Conservation (phyloP, 2,329 filamentous ascomycete genomes). For the Alternaria solani region DNA sequence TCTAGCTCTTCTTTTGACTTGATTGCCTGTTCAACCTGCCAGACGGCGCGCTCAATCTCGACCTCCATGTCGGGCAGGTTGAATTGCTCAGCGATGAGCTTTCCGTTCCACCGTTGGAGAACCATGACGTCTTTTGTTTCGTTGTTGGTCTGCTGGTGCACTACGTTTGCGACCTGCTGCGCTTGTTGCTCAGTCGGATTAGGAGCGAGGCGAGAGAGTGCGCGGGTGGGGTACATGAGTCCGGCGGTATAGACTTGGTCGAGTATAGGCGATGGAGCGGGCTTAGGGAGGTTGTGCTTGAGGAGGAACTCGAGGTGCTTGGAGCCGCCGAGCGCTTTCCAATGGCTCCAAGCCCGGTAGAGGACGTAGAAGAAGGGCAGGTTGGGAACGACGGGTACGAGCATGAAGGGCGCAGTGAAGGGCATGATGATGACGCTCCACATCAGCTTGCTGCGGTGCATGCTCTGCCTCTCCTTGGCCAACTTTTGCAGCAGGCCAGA, state of each 20-base stretch:
- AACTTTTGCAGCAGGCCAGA: conserved; percentile 71
- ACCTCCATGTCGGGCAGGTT: conserved; percentile 61
- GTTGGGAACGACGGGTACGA: conserved; percentile 89
- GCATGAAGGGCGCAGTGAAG: conserved; percentile 79
- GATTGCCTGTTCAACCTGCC: conserved; percentile 58
- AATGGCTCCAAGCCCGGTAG: conserved; percentile 74
- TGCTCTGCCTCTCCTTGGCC: conserved; percentile 78
- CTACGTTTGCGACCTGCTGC: conserved; percentile 48
- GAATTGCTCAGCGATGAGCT: conserved; percentile 60
- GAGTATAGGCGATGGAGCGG: conserved; percentile 71
- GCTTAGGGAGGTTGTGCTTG: conserved; percentile 72
- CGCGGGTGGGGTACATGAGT: conserved; percentile 54
- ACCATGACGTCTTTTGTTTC: conserved; percentile 59
- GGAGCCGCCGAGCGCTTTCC: conserved; percentile 76
- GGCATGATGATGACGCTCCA: conserved; percentile 72
- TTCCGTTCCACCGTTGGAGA: conserved; percentile 59
- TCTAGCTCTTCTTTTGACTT: conserved; percentile 49
- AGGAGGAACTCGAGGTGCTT: conserved; percentile 85
- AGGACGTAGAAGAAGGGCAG: conserved; percentile 95
- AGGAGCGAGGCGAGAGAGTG: conserved; percentile 50
- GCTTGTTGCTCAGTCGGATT: conserved; percentile 50
- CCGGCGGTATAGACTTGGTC: conserved; percentile 75
- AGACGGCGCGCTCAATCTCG: conserved; percentile 62
- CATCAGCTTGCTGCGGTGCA: conserved; percentile 79
- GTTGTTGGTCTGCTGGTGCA: conserved; percentile 52